Percentiles rank a stretch among this genome's conserved stretches.
Conservation (phyloP, 75 land plant genomes). For the Pseudotsuga menziesii region DNA sequence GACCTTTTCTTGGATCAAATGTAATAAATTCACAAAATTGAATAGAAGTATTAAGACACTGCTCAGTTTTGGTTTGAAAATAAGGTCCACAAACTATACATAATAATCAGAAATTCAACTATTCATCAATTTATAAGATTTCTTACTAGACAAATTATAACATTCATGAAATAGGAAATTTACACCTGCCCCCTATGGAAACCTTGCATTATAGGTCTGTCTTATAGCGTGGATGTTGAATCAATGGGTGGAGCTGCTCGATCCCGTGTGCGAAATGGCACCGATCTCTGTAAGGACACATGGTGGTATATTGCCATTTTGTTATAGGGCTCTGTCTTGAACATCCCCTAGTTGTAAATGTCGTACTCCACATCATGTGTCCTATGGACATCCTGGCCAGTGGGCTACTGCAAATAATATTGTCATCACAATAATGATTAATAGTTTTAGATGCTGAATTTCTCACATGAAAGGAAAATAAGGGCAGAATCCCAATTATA, state of each 20-base stretch:
- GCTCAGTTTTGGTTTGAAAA: too few relatives aligned
- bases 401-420: neutral
- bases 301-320: conserved; percentile 67
- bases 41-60: too few relatives aligned
- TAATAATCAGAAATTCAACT: too few relatives aligned
- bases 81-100: too few relatives aligned
- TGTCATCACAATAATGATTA: neutral
- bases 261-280: conserved; percentile 89
- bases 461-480: too few relatives aligned
- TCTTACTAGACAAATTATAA: too few relatives aligned
- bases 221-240: conserved; percentile 84
- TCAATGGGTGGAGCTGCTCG: conserved; percentile 65
- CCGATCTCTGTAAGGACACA: conserved; percentile 64
- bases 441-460: too few relatives aligned
- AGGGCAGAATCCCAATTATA: too few relatives aligned
- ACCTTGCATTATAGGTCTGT: conserved; percentile 85
- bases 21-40: too few relatives aligned
- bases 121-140: too few relatives aligned
- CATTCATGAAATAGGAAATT: neutral
- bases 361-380: conserved; percentile 40
- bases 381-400: conserved; percentile 22
- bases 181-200: conserved; percentile 50
- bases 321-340: conserved; percentile 85
- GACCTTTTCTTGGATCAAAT: too few relatives aligned
- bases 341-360: conserved; percentile 69